Conservation (phyloP, 2,329 filamentous ascomycete species). For the Talaromyces sp. region DNA sequence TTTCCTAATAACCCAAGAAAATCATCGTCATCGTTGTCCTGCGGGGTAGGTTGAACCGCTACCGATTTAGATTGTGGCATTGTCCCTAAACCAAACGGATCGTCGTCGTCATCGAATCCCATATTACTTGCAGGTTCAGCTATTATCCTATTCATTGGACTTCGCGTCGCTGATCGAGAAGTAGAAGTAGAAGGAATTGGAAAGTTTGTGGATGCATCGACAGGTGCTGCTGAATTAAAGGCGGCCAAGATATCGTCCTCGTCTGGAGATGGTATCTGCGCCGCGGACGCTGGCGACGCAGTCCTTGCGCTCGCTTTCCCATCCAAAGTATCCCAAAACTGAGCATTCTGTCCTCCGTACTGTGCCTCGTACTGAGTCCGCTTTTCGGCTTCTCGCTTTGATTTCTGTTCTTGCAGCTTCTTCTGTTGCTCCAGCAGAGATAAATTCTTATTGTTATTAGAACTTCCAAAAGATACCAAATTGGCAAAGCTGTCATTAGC, state of each 20-base stretch:
- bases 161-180: conserved; percentile 25
- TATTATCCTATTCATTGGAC: conserved; percentile 19
- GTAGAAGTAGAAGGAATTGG: conserved; percentile 47
- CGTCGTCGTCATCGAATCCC: conserved; percentile 67
- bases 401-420: conserved; percentile 72
- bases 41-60: conserved; percentile 44
- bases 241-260: conserved; percentile 61
- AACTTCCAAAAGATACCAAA: conserved; percentile 57
- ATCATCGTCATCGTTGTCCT: conserved; percentile 56
- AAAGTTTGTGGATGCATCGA: conserved; percentile 59
- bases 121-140: conserved; percentile 23
- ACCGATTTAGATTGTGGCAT: conserved; percentile 52
- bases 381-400: conserved; percentile 70
- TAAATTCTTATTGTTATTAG: conserved; percentile 62
- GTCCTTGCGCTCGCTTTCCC: conserved; percentile 47
- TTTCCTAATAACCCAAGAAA: conserved; percentile 60
- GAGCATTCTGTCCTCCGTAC: conserved; percentile 65
- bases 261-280: conserved; percentile 24
- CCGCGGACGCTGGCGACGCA: conserved; percentile 35
- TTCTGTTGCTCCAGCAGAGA: conserved; percentile 63
- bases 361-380: conserved; percentile 69
- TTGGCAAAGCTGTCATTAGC: conserved; percentile 58
- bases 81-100: conserved; percentile 78
- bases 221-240: conserved; percentile 58
- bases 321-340: conserved; percentile 73